Conservation (phyloP, 106 monocot species). For the Apostasia shenzhenica region DNA sequence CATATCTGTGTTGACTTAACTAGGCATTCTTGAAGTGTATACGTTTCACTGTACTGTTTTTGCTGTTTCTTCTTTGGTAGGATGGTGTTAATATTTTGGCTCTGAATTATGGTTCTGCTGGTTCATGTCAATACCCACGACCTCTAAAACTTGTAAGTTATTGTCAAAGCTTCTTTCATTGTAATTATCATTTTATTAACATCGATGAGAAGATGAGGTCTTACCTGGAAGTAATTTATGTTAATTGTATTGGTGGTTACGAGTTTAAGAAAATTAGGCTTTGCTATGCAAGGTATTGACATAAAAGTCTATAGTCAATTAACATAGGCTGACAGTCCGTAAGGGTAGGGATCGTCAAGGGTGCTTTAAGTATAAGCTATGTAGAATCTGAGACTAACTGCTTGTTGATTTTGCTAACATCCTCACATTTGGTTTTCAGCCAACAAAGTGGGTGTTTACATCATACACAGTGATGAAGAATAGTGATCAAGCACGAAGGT, state of each 20-base stretch:
- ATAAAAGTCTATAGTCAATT: too few relatives aligned
- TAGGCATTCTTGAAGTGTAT: not conserved
- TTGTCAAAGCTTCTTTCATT: not conserved
- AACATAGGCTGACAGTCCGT: too few relatives aligned
- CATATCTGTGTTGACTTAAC: too few relatives aligned
- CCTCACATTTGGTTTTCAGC: constrained; percentile 43
- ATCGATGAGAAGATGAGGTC: not conserved
- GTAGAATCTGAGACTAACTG: too few relatives aligned
- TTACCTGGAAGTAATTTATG: not conserved
- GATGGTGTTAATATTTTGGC: constrained; percentile 92
- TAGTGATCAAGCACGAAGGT: constrained; percentile 77
- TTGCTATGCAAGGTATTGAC: not conserved
- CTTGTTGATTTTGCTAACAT: not conserved
- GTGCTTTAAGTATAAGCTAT: too few relatives aligned
- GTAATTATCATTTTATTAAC: not conserved
- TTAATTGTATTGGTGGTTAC: not conserved
- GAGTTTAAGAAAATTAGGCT: not conserved
- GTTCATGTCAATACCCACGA: constrained; percentile 78
- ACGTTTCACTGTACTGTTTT: not conserved
- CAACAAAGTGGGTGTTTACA: constrained; percentile 87
- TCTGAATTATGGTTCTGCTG: constrained; percentile 89
- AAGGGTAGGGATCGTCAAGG: too few relatives aligned
- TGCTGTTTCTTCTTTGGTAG: constrained; percentile 25
- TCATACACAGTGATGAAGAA: constrained; percentile 85
- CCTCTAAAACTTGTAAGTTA: constrained; percentile 70